phyloP scores from a whole-genome alignment of 345 rosid species.

The Gynandropsis gynandra region DNA sequence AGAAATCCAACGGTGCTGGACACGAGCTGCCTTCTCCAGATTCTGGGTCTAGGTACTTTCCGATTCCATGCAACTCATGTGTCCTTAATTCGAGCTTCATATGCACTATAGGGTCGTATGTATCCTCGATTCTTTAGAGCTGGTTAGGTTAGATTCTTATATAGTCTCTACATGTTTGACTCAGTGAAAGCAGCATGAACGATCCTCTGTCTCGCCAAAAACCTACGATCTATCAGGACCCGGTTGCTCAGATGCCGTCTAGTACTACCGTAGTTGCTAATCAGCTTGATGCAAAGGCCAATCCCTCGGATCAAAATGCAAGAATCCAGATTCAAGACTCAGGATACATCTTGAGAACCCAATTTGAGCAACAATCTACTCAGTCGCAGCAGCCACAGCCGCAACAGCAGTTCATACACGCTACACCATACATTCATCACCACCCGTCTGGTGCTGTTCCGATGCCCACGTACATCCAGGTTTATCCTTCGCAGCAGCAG shows the following conservation, averaged over 20 bases:
- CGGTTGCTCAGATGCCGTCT: constrained; percentile 52
- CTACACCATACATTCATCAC: constrained; percentile 66
- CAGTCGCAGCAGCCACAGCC: constrained; percentile 33
- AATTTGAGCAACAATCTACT: constrained; percentile 48
- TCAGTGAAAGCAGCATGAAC: constrained; percentile 77
- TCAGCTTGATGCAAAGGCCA: constrained; percentile 55
- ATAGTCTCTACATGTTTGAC: constrained; percentile 23
- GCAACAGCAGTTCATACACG: constrained; percentile 65
- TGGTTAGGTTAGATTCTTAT: constrained; percentile 27
- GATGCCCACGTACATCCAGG: constrained; percentile 52
- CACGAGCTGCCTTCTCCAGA: constrained; percentile 74
- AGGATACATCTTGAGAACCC: constrained; percentile 51
- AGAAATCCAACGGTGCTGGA: constrained; percentile 50
- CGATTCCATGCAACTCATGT: neutral
- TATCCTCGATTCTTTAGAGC: neutral
- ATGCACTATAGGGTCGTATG: neutral
- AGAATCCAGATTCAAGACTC: constrained; percentile 47
- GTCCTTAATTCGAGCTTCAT: neutral
- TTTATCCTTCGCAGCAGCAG: constrained; percentile 75
- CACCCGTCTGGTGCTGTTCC: constrained; percentile 62
- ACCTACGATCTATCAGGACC: constrained; percentile 61
- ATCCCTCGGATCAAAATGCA: constrained; percentile 45
- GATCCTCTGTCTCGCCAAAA: constrained; percentile 55
- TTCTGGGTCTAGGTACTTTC: constrained; percentile 76
- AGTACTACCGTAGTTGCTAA: constrained; percentile 41